phyloP scores from a whole-genome alignment of 2,329 filamentous ascomycete genomes.

The Leptographium radiaticola region DNA sequence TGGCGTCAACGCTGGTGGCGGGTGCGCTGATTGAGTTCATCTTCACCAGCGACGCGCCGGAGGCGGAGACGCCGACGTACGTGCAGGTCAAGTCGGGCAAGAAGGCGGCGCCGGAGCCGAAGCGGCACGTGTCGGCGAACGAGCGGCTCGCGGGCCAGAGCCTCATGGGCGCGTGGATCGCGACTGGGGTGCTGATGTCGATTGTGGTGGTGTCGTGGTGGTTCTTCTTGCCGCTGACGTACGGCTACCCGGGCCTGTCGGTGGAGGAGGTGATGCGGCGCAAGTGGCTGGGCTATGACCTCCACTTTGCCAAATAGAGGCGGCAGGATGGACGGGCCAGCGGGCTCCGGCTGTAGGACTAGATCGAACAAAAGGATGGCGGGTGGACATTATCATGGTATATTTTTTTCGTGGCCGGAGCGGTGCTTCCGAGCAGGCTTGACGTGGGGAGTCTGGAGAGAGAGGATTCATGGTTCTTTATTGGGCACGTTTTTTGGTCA shows the following conservation, averaged over 20 bases:
- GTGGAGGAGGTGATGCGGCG: conserved; percentile 67
- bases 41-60: conserved; percentile 69
- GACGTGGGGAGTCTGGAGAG: too few relatives aligned
- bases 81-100: conserved; percentile 29
- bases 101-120: conserved; percentile 23
- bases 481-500: too few relatives aligned
- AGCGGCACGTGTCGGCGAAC: conserved; percentile 60
- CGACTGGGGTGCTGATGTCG: conserved; percentile 54
- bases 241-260: conserved; percentile 78
- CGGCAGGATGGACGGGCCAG: neutral
- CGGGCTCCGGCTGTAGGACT: neutral
- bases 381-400: neutral
- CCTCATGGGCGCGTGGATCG: conserved; percentile 67
- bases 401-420: neutral
- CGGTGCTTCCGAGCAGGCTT: neutral
- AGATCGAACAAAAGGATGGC: neutral
- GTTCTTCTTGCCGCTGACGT: conserved; percentile 91
- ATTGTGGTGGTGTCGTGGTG: conserved; percentile 66
- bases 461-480: too few relatives aligned
- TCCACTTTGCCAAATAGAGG: conserved; percentile 91
- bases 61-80: conserved; percentile 40
- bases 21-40: conserved; percentile 91
- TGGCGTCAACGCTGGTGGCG: conserved; percentile 80
- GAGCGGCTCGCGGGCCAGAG: conserved; percentile 73
- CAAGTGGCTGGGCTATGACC: conserved; percentile 94